Percentiles rank a stretch among this genome's conserved stretches.
phyloP scores from a whole-genome alignment of 371 early-diverging fungal genomes.

The Dichotomocladium elegans region DNA sequence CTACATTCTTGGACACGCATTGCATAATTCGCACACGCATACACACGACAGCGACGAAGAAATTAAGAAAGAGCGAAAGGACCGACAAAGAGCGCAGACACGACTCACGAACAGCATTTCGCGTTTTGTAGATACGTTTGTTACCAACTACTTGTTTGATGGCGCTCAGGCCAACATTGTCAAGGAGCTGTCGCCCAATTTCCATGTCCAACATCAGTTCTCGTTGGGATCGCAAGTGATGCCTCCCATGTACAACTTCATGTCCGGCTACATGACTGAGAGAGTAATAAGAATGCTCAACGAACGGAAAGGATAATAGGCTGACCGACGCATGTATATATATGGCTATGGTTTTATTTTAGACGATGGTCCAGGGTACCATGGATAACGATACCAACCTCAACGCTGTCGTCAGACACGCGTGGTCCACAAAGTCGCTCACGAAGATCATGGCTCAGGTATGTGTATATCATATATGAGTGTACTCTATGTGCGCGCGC shows the following conservation, averaged over 20 bases:
- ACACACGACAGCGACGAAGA: too few relatives aligned
- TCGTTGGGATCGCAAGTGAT: conserved; percentile 79
- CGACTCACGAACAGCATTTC: background rate
- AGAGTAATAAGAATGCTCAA: conserved; percentile 25
- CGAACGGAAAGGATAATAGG: background rate
- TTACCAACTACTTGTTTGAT: conserved; percentile 85
- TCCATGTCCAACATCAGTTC: conserved; percentile 93
- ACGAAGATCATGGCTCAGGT: conserved; percentile 84
- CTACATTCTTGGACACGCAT: background rate
- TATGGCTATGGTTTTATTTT: background rate
- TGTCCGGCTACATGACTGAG: conserved; percentile 67
- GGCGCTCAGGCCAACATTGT: conserved; percentile 93
- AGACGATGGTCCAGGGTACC: conserved; percentile 81
- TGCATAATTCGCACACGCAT: too few relatives aligned
- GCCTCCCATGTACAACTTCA: conserved; percentile 90
- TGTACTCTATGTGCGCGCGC: background rate
- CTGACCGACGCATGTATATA: background rate
- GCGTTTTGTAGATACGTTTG: conserved; percentile 61
- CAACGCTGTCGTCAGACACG: conserved; percentile 46
- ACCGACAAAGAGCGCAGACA: background rate
- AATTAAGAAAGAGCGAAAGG: background rate
- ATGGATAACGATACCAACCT: conserved; percentile 81
- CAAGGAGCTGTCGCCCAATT: conserved; percentile 86
- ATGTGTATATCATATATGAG: conserved; percentile 1
- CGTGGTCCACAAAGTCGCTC: conserved; percentile 39